Evolutionary conservation across 495 filamentous ascomycete genomes (phyloP).

Genomic region (Polyplosphaeria fusca): DNA sequence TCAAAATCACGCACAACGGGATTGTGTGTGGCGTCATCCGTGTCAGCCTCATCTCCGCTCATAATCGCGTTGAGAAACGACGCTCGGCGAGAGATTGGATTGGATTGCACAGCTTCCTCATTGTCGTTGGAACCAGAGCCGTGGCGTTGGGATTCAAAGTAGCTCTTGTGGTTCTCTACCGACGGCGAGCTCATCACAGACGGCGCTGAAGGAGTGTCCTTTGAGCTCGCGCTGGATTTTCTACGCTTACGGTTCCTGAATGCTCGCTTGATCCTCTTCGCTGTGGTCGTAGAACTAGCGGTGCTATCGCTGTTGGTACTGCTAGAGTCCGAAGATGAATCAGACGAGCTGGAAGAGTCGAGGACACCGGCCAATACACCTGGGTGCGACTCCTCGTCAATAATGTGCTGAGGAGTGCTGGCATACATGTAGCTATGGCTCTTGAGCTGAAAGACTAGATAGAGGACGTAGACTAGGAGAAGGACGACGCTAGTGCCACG

Average conservation of each 20-base stretch:
- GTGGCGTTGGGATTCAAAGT: constrained; percentile 24
- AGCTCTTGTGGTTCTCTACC: constrained; percentile 29
- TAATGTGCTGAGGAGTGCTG: constrained; percentile 82
- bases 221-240: constrained; percentile 70
- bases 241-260: constrained; percentile 64
- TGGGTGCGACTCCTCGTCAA: constrained; percentile 83
- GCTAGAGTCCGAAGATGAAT: constrained; percentile 55
- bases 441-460: constrained; percentile 87
- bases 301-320: constrained; percentile 64
- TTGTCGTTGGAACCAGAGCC: constrained; percentile 6
- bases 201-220: constrained; percentile 52
- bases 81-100: constrained; percentile 21
- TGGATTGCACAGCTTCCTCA: constrained; percentile 8
- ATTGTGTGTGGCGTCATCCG: constrained; percentile 37
- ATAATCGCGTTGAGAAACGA: constrained; percentile 39
- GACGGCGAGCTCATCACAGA: constrained; percentile 45
- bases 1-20: constrained; percentile 47
- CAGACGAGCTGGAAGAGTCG: constrained; percentile 62
- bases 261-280: constrained; percentile 68
- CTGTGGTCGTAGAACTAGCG: constrained; percentile 67
- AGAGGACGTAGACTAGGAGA: constrained; percentile 77
- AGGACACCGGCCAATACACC: constrained; percentile 79
- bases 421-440: constrained; percentile 89
- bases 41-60: constrained; percentile 51
- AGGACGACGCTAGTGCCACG: constrained; percentile 88